Base-by-base conservation (phyloP, 352 stramenopile genomes). In the Blastocystis sp. region DNA sequence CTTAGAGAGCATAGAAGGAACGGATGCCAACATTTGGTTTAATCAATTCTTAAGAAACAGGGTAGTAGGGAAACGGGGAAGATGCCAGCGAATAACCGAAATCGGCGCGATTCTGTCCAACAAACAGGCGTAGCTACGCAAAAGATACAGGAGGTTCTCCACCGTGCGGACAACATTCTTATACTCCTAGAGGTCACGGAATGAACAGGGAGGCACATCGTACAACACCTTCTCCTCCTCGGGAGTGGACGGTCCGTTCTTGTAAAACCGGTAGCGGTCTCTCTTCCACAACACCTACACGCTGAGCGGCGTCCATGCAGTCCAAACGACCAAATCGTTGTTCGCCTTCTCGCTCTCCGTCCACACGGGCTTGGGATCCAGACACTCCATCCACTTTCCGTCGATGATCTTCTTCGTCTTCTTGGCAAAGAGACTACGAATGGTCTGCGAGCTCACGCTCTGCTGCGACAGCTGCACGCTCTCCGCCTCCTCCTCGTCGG, bases 391-490 rank as follows among this genome's bases (percentile, higher is more conserved):
- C 74, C 74, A 85, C 33, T 85, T 85, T 29, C 74, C 74, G 10
- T 85, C 74, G 6, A 85, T 24, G 45, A 85, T 85, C 74, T 85
- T 85, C 51, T 85, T 85, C 24, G 55, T 85, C 74, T 85, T 85
- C 74, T 85, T 85, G 10, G 24, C 29, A 50, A 85, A 85, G 6
- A 85, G 51, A 19, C 29, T 39, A 16, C 74, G 51, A 55, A 70
- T 67, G 21, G 66, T 45, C 26, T 69, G 19, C 29, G 59, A 55
- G 4, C 51, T 55, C 4, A 26, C 61, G 3, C 16, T 55, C 31
- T 24, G 35, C 35, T 60, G 29, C 10, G 74, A 59, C 51, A 45
- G 12, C 2, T 37, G 21, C 26, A 63, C 35, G 50, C 74, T 85
- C 3, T 41, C 31, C 10, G 21, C 66, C 29, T 60, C 37, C 41